Conservation (phyloP, 441 rosid species). For the Euphorbia corollata region DNA sequence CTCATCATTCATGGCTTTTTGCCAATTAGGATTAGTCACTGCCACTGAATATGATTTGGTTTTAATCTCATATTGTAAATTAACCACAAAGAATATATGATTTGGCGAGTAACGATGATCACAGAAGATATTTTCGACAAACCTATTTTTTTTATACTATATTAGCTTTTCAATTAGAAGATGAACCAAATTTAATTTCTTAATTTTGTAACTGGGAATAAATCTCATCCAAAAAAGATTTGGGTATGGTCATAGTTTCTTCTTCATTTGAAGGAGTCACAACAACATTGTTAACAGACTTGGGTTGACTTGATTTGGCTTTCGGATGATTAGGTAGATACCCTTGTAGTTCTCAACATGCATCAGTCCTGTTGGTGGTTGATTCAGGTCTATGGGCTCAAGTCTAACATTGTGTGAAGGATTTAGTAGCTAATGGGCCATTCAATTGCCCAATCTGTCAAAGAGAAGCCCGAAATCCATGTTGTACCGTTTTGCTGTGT, state of each 20-base stretch:
- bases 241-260: background rate
- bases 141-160: background rate
- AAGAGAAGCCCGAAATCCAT: too few species aligned
- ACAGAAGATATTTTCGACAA: background rate
- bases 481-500: too few species aligned
- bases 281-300: background rate
- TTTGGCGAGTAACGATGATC: background rate
- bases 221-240: background rate
- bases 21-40: background rate
- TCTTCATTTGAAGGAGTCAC: background rate
- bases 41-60: background rate
- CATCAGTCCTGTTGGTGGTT: too few species aligned
- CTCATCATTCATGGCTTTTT: background rate
- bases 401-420: too few species aligned
- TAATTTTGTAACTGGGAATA: background rate
- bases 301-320: background rate
- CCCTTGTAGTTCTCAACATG: too few species aligned
- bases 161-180: background rate
- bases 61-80: background rate
- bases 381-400: too few species aligned
- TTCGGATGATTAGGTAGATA: background rate
- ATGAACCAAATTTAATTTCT: background rate
- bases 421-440: too few species aligned
- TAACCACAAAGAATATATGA: background rate
- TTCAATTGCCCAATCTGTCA: too few species aligned